Percentiles rank a stretch among this genome's conserved stretches.
Conservation (phyloP, 78 protist genomes). For the Cyanophora paradoxa region DNA sequence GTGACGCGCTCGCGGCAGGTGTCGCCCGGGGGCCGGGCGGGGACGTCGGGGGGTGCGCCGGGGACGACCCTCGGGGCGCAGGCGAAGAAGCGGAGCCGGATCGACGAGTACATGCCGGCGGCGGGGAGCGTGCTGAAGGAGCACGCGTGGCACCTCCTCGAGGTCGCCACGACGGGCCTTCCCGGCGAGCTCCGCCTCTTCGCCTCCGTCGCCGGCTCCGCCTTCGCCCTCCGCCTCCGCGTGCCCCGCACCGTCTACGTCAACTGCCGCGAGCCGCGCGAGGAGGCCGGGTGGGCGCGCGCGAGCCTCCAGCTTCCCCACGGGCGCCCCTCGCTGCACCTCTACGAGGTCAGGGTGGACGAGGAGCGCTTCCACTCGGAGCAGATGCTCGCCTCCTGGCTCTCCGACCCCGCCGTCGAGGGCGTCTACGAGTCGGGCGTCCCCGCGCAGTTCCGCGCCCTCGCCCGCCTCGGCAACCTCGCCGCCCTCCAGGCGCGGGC, state of each 20-base stretch:
- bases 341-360: slow-evolving; percentile 29
- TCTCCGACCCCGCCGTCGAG: slow-evolving; percentile 54
- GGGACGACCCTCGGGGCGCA: neutral
- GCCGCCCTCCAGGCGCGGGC: slow-evolving; percentile 6
- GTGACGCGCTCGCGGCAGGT: neutral
- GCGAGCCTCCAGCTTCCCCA: slow-evolving; percentile 37
- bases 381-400: neutral
- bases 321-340: slow-evolving; percentile 12
- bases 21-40: neutral
- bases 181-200: slow-evolving; percentile 34
- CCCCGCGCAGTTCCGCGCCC: slow-evolving; percentile 60
- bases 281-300: neutral
- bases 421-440: slow-evolving; percentile 78
- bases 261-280: slow-evolving; percentile 40
- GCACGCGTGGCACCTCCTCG: slow-evolving; percentile 16
- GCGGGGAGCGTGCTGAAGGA: neutral
- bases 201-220: neutral
- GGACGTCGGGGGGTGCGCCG: neutral
- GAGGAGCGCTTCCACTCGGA: slow-evolving; percentile 39
- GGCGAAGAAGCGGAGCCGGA: neutral
- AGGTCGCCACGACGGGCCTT: neutral
- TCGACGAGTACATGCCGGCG: neutral
- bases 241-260: slow-evolving; percentile 68
- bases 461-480: slow-evolving; percentile 56
- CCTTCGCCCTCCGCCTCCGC: slow-evolving; percentile 19